A percentile compares a stretch with the other conserved stretches of the same genome.
These are phyloP conservation scores for Kokia cookei DNA, from an alignment of 441 rosid species.

Conservation along the genomic window DNA sequence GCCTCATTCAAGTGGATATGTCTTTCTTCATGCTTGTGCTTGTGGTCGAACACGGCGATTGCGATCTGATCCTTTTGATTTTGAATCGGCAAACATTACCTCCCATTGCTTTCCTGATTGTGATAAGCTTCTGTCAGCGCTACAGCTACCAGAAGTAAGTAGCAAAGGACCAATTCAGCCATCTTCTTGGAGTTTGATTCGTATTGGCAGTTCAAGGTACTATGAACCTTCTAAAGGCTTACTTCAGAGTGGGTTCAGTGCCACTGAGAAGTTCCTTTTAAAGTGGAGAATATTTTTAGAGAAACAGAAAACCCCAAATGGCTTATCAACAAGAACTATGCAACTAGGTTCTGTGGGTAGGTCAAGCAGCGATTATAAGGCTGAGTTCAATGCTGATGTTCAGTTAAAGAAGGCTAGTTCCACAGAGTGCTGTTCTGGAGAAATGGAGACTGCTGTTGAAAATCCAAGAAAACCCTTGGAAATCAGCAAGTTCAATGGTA, in stretches of 20 bases:
- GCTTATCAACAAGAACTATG: constrained; percentile 18
- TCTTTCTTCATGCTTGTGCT: constrained; percentile 83
- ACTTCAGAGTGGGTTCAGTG: constrained; percentile 74
- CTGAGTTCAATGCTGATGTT: constrained; percentile 22
- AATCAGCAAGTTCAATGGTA: constrained; percentile 29
- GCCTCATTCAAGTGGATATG: constrained; percentile 71
- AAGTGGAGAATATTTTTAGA: constrained; percentile 55
- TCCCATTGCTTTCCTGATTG: constrained; percentile 60
- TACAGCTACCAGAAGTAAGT: constrained; percentile 45
- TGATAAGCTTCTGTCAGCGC: constrained; percentile 55
- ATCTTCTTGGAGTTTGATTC: constrained; percentile 74
- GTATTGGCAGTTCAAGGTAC: constrained; percentile 64
- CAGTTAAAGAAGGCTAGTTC: constrained; percentile 30
- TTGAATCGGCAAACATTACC: constrained; percentile 57
- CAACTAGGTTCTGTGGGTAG: constrained; percentile 27
- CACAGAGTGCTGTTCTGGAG: constrained; percentile 17
- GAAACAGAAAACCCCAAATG: constrained; percentile 33
- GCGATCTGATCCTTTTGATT: constrained; percentile 68
- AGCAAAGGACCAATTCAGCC: constrained; percentile 44
- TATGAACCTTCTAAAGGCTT: constrained; percentile 72
- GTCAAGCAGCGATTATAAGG: constrained; percentile 17
- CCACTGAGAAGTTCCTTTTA: constrained; percentile 50
- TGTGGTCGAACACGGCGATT: constrained; percentile 74
- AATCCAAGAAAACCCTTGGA: constrained; percentile 31
- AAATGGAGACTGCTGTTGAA: constrained; percentile 25